Evolutionary conservation across 1,284 basidiomycete species (phyloP).

Genomic region (Papiliotrema nemorosa): DNA sequence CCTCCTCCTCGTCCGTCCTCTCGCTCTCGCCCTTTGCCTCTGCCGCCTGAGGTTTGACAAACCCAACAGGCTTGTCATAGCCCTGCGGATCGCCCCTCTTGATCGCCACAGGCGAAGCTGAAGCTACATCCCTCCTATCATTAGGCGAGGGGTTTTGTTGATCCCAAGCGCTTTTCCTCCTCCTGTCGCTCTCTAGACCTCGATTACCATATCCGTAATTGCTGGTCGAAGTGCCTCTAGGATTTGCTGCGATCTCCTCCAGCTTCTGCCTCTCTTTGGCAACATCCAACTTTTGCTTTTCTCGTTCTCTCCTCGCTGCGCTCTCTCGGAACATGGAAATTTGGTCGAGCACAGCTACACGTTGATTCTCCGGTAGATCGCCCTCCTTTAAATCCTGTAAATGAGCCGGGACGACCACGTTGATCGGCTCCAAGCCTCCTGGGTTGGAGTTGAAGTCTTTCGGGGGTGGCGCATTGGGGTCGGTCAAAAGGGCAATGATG

Average conservation of each 20-base stretch:
- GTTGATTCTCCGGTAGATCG: slow-evolving; percentile 91
- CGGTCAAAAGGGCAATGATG: slow-evolving; percentile 44
- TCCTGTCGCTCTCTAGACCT: not conserved
- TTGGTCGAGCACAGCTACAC: slow-evolving; percentile 87
- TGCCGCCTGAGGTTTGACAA: slow-evolving; percentile 65
- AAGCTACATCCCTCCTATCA: slow-evolving; percentile 3
- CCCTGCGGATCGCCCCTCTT: slow-evolving; percentile 61
- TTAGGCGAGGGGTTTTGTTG: slow-evolving; percentile 8
- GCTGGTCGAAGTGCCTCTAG: slow-evolving; percentile 6
- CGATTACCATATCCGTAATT: slow-evolving; percentile 34
- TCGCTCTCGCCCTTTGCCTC: slow-evolving; percentile 47
- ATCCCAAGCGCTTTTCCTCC: slow-evolving; percentile 8
- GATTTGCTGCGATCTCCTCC: slow-evolving; percentile 7
- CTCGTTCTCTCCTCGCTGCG: slow-evolving; percentile 77
- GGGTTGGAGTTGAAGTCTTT: slow-evolving; percentile 58
- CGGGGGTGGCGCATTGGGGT: slow-evolving; percentile 44
- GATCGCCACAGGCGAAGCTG: slow-evolving; percentile 1
- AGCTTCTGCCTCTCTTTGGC: slow-evolving; percentile 40
- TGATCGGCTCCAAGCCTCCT: slow-evolving; percentile 30
- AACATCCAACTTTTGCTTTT: slow-evolving; percentile 69
- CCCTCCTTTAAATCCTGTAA: slow-evolving; percentile 91
- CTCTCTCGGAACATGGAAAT: slow-evolving; percentile 89
- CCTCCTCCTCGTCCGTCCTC: slow-evolving; percentile 81
- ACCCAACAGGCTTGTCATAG: slow-evolving; percentile 71
- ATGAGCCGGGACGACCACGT: slow-evolving; percentile 80